Base-by-base conservation (phyloP, 1,284 basidiomycete species). In the Naganishia sp. region DNA sequence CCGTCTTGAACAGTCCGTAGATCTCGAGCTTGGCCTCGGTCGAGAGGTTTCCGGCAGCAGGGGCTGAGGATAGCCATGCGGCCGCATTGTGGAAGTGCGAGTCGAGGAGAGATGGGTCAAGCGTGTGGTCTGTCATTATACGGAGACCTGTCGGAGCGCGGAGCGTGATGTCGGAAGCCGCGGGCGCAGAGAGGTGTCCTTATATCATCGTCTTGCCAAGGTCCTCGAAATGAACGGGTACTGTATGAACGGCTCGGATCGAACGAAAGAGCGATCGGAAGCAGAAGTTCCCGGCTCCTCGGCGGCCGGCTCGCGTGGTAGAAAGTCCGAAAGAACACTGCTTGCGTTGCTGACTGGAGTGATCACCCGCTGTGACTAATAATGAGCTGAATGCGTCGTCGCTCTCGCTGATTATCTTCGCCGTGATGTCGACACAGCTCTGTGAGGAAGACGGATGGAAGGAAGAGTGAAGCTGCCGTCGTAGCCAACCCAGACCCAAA, bases 31-130 rank as follows among this genome's bases (percentile, higher is more conserved):
- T 68, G n/a, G 28, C 39, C 10, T 65, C 64, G 23, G 48, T 68
- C 9, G 64, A 43, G 2, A 68, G 60, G 28, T 31, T 63, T 36
- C 64, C 68, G 10, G 60, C 54, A 16, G 68, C 64, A 28, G 68
- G 68, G 18, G 57, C 53, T 10, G 64, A 46, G 46, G 59, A 50
- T 3, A 68, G 54, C 64, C 64, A 68, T 3, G 49, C 11, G 33
- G 68, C 64, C 9, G 68, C 68, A 53, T 68, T 49, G 31, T 65
- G 49, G 21, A 68, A 68, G 31, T 68, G 52, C 72, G 33, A 43
- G 28, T 61, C 59, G 9, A 61, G 59, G 11, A 52, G 49, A 23
- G 48, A 61, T 13, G 48, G 36, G 33, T 60, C 57, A 11, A 50
- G 59, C 18, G 13, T 61, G 46, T 52, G 48, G 9, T 42, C 48